Percentiles rank a stretch among this genome's conserved stretches.
Evolutionary conservation across 768 basidiomycete genomes (phyloP).

Genomic region (Tricholoma matsutake): DNA sequence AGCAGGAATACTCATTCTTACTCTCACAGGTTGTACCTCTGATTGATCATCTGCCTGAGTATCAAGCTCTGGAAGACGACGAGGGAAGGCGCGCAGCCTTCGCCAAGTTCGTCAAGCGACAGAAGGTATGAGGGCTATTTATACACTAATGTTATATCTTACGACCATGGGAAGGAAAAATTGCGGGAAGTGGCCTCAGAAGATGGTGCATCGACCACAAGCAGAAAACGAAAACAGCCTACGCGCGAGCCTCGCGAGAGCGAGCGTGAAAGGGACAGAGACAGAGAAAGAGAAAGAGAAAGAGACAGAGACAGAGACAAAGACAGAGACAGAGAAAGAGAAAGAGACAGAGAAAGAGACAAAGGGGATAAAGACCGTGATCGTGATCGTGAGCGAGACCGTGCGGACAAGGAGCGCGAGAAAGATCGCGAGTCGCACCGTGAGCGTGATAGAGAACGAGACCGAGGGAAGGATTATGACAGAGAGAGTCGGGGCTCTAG

Average conservation of each 20-base stretch:
- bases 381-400: conserved; percentile 28
- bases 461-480: conserved; percentile 27
- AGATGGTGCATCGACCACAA: conserved; percentile 80
- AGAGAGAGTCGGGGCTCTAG: conserved; percentile 39
- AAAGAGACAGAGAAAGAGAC: conserved; percentile 21
- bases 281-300: conserved; percentile 33
- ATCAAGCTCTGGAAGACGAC: conserved; percentile 84
- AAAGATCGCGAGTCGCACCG: conserved; percentile 32
- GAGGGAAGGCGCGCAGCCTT: conserved; percentile 80
- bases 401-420: conserved; percentile 26
- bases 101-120: conserved; percentile 83
- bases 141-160: neutral
- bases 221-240: conserved; percentile 79
- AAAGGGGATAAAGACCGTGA: conserved; percentile 29
- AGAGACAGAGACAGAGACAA: conserved; percentile 38
- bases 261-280: conserved; percentile 41
- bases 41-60: conserved; percentile 84
- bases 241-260: conserved; percentile 46
- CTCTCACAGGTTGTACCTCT: conserved; percentile 59
- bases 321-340: conserved; percentile 33
- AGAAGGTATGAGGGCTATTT: conserved; percentile 57
- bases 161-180: conserved; percentile 54
- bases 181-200: conserved; percentile 75
- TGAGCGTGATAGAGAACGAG: conserved; percentile 27
- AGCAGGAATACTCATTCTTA: conserved; percentile 1